Base-by-base conservation (phyloP, 495 filamentous ascomycete species). In the Glarea lozoyensis region DNA sequence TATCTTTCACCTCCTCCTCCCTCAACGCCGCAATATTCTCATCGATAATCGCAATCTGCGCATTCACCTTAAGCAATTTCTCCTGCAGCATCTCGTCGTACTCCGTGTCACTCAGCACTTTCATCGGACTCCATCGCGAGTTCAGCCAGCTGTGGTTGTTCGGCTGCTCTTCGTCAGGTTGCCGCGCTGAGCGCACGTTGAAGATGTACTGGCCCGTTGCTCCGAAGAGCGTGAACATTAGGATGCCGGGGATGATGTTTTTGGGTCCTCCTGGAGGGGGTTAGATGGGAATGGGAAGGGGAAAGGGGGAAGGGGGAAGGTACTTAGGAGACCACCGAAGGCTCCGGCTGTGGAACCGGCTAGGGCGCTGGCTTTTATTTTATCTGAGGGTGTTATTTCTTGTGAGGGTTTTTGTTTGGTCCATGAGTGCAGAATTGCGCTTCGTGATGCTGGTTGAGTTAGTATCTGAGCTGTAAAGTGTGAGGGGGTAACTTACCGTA, bases 81-180 rank as follows among this genome's bases (percentile, higher is more conserved):
- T 93, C 86, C 52, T 75, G 68, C 27, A 96, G 58, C 52, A 87
- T 84, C 5, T 67, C 63, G 46, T 72, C 75, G 50, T 95, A 98
- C 21, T 95, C 82, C 38, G 83, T 69, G 54, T 95, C 80, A 0
- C 79, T 81, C 16, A 98, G 60, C 10, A 66, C 67, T 40, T 73
- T 86, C 44, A 96, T 60, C 2, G 90, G 92, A 54, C 82, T 88
- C 81, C 82, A 95, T 66, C 78, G 85, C 10, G 81, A 84, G 34
- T 61, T 62, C 41, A 74, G 46, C 55, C 67, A 63, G 10, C 37
- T 48, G 15, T 19, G 30, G n/a, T 43, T 45, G 4, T 56, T 49
- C 39, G 45, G 40, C 52, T 17, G 24, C 17, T 20, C n/a, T 9
- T 1, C 27, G 42, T 7, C 17, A 1, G 42, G 37, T 2, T 49